These are phyloP conservation scores for Globisporangium apiculatum DNA, from an alignment of 352 stramenopile species.

Conservation along the genomic window DNA sequence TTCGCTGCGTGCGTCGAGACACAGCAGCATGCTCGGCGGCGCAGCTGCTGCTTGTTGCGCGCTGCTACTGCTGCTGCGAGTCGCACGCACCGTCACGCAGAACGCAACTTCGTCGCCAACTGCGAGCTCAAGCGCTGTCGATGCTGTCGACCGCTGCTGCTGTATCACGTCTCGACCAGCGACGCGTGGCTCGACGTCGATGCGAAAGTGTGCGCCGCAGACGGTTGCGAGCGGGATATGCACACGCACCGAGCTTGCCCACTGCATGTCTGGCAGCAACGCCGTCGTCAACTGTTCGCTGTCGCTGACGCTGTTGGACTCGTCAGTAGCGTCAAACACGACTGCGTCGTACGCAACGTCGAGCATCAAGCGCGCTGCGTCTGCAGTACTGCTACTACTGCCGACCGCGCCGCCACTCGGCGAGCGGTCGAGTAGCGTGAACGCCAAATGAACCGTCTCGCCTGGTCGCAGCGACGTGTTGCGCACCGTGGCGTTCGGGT, in stretches of 20 bases:
- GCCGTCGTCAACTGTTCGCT: no score
- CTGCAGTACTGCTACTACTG: not conserved
- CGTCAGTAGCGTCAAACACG: no score
- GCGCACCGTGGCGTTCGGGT: slow-evolving; percentile 31
- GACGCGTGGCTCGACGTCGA: slow-evolving; percentile 28
- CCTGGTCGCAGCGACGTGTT: slow-evolving; percentile 20
- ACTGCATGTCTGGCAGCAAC: not conserved
- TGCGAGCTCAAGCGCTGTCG: slow-evolving; percentile 11
- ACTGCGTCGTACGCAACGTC: not conserved
- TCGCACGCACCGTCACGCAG: slow-evolving; percentile 24
- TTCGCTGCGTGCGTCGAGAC: slow-evolving; percentile 39
- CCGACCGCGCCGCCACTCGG: no score
- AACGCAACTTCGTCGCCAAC: slow-evolving; percentile 44
- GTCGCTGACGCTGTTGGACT: no score
- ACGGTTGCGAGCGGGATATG: slow-evolving; percentile 20
- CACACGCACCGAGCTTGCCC: slow-evolving; percentile 18
- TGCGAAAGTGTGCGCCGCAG: slow-evolving; percentile 25
- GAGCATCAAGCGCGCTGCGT: slow-evolving; percentile 6
- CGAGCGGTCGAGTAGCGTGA: slow-evolving; percentile 16
- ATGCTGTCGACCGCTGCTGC: not conserved
- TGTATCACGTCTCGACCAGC: not conserved
- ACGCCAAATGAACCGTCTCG: slow-evolving; percentile 31
- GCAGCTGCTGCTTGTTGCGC: not conserved
- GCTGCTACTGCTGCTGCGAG: slow-evolving; percentile 8
- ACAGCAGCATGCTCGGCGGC: slow-evolving; percentile 23